These are phyloP conservation scores for Hamigera avellanea DNA, from an alignment of 495 filamentous ascomycete genomes.

Conservation along the genomic window DNA sequence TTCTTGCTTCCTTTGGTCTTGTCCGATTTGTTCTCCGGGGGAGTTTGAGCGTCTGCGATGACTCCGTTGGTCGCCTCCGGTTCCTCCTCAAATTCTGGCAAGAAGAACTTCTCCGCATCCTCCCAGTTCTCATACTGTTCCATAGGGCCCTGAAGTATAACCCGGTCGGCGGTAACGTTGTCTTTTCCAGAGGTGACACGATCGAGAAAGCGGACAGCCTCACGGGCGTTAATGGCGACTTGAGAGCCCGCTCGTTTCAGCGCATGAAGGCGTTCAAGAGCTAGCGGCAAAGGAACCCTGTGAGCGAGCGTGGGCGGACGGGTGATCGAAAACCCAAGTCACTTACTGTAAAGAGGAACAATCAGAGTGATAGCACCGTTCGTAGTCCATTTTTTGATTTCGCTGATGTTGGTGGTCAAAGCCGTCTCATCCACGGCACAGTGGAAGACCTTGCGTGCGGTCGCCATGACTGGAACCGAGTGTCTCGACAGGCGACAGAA, in stretches of 20 bases:
- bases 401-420: conserved; percentile 55
- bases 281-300: conserved; percentile 17
- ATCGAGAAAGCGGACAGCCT: conserved; percentile 55
- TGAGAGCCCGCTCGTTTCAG: conserved; percentile 46
- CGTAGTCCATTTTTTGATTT: conserved; percentile 57
- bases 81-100: conserved; percentile 41
- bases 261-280: conserved; percentile 43
- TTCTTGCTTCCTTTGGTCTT: conserved; percentile 8
- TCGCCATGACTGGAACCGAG: conserved; percentile 22
- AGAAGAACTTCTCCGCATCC: conserved; percentile 50
- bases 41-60: conserved; percentile 8
- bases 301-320: background rate
- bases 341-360: conserved; percentile 58
- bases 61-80: conserved; percentile 15
- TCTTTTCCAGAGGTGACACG: conserved; percentile 46
- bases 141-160: conserved; percentile 44
- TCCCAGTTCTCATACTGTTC: conserved; percentile 49
- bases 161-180: conserved; percentile 32
- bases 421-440: conserved; percentile 68
- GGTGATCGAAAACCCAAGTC: background rate
- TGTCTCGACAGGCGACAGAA: conserved; percentile 1
- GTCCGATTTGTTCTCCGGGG: conserved; percentile 7
- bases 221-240: conserved; percentile 48
- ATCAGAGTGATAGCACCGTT: conserved; percentile 53
- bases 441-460: conserved; percentile 53